Conservation (phyloP, 2,329 filamentous ascomycete genomes). For the Rutstroemia sp. region DNA sequence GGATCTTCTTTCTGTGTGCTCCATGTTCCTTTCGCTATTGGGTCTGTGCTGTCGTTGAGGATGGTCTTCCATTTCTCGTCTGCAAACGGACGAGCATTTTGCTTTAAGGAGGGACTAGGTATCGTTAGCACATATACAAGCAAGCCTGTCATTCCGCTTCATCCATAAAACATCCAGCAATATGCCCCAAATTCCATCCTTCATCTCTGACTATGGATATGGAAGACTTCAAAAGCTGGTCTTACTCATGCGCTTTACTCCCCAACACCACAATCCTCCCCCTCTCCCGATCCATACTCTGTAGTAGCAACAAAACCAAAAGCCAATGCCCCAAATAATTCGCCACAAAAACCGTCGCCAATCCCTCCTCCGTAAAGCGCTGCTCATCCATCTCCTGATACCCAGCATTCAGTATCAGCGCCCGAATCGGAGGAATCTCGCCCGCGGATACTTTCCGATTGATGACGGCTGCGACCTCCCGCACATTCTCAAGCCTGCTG, state of each 20-base stretch:
- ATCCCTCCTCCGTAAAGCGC: conserved; percentile 28
- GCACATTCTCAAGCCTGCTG: conserved; percentile 6
- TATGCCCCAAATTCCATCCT: too few relatives aligned
- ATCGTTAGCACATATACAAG: background rate
- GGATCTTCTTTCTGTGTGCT: conserved; percentile 7
- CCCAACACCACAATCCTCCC: conserved; percentile 30
- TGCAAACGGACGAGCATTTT: background rate
- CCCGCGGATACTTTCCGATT: conserved; percentile 17
- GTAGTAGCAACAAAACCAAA: conserved; percentile 28
- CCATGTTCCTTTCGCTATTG: conserved; percentile 3
- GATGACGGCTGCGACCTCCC: conserved; percentile 12
- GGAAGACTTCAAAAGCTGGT: background rate
- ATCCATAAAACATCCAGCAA: too few relatives aligned
- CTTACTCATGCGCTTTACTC: conserved; percentile 30
- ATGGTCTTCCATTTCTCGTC: background rate
- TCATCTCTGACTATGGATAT: too few relatives aligned
- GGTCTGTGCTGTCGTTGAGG: background rate
- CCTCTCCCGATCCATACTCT: conserved; percentile 29
- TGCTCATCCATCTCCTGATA: conserved; percentile 18
- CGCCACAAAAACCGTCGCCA: conserved; percentile 29
- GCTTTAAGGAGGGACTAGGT: background rate
- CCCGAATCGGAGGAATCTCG: conserved; percentile 16
- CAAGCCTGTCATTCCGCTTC: too few relatives aligned
- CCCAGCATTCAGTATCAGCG: conserved; percentile 5
- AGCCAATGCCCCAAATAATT: conserved; percentile 32